Percentiles rank a stretch among this genome's conserved stretches.
phyloP scores from a whole-genome alignment of 345 rosid species.

The Nephelium lappaceum region DNA sequence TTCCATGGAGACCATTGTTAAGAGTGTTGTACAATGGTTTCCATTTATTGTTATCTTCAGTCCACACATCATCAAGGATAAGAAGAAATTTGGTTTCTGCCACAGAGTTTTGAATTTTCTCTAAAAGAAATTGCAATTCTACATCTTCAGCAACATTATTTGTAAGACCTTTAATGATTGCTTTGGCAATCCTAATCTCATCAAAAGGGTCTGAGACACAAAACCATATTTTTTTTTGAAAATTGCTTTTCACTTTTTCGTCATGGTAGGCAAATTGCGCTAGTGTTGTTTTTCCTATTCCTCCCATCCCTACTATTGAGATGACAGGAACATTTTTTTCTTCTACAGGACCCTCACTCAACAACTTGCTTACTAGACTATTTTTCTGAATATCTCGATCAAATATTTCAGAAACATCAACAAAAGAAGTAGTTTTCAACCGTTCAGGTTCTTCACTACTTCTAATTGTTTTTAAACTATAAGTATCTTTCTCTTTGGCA shows the following conservation, averaged over 20 bases:
- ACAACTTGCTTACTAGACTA: no score
- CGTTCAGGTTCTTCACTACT: no score
- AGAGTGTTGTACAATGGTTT: no score
- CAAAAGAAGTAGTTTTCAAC: no score
- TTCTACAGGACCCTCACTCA: not conserved
- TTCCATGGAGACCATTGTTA: no score
- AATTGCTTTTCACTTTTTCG: not conserved
- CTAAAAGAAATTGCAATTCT: not conserved
- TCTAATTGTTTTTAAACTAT: no score
- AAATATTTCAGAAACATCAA: no score
- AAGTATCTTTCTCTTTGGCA: no score
- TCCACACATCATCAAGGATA: slow-evolving; percentile 31
- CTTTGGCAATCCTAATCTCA: no score
- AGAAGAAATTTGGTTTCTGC: slow-evolving; percentile 15
- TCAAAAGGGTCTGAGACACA: slow-evolving; percentile 6
- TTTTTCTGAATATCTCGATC: no score
- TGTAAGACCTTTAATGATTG: slow-evolving; percentile 16
- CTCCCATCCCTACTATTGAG: slow-evolving; percentile 8
- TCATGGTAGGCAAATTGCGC: not conserved
- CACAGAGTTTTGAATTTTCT: not conserved
- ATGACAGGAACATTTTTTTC: not conserved
- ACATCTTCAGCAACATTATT: not conserved
- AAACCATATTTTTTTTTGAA: slow-evolving; percentile 3
- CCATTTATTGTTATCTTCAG: no score
- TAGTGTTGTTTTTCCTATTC: no score